Evolutionary conservation across 441 rosid genomes (phyloP).

Genomic region (Capsella rubella): DNA sequence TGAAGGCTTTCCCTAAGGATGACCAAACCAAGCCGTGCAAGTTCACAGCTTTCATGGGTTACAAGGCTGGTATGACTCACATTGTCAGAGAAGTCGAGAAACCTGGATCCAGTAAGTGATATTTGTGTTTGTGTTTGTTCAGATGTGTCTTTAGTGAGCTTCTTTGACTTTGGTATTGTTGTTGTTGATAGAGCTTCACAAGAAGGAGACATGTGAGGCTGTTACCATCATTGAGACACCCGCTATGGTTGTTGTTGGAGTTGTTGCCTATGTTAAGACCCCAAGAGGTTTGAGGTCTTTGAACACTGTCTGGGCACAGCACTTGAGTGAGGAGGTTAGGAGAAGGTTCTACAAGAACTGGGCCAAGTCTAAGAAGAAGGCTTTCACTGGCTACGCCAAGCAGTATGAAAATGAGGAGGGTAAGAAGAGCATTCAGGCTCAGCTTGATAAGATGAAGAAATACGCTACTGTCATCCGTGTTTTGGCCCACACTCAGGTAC

Average conservation of each 20-base stretch:
- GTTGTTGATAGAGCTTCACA: slow-evolving; percentile 73
- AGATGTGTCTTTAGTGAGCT: background rate
- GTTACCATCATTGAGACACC: slow-evolving; percentile 90
- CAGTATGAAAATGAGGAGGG: slow-evolving; percentile 74
- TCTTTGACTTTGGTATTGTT: background rate
- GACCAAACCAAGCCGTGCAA: slow-evolving; percentile 63
- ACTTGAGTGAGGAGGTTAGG: slow-evolving; percentile 83
- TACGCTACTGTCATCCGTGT: slow-evolving; percentile 80
- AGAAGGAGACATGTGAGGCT: slow-evolving; percentile 96
- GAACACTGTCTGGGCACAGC: slow-evolving; percentile 97
- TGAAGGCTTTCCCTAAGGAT: slow-evolving; percentile 74
- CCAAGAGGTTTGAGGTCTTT: slow-evolving; percentile 82
- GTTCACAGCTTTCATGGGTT: slow-evolving; percentile 66
- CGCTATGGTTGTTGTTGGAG: slow-evolving; percentile 87
- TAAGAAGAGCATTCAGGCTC: slow-evolving; percentile 69
- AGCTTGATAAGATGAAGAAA: slow-evolving; percentile 90
- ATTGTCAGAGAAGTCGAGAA: slow-evolving; percentile 78
- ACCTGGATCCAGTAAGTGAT: slow-evolving; percentile 68
- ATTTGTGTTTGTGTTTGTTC: background rate
- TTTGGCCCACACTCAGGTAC: slow-evolving; percentile 91
- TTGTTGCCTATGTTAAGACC: slow-evolving; percentile 85
- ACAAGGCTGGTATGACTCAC: slow-evolving; percentile 81
- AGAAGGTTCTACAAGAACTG: slow-evolving; percentile 94
- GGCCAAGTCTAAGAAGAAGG: slow-evolving; percentile 95
- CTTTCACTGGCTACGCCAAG: slow-evolving; percentile 77